Evolutionary conservation across 371 early-diverging fungal species (phyloP).

Genomic region (Umbelopsis sp.): DNA sequence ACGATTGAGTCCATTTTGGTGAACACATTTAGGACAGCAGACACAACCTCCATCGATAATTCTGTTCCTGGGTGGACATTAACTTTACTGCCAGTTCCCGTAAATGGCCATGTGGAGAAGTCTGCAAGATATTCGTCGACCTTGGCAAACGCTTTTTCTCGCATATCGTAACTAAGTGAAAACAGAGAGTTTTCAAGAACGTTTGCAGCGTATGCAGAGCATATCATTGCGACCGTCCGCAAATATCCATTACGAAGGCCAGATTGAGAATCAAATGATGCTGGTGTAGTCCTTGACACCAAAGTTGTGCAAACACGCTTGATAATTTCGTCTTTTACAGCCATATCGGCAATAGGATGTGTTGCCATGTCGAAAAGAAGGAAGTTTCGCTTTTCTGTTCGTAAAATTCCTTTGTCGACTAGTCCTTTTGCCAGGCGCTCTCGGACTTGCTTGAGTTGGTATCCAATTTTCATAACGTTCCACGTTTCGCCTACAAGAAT

Average conservation of each 20-base stretch:
- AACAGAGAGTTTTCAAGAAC: constrained; percentile 93
- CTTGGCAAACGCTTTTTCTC: constrained; percentile 86
- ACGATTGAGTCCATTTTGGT: constrained; percentile 91
- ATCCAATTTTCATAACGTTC: constrained; percentile 95
- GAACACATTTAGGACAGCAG: constrained; percentile 79
- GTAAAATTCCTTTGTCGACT: constrained; percentile 96
- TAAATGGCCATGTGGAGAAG: constrained; percentile 80
- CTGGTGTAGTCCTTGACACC: constrained; percentile 50
- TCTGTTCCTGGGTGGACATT: constrained; percentile 58
- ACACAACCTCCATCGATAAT: constrained; percentile 70
- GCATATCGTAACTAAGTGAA: constrained; percentile 79
- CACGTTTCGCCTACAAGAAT: constrained; percentile 88
- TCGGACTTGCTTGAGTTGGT: constrained; percentile 96
- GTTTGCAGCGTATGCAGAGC: constrained; percentile 94
- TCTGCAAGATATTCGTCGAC: constrained; percentile 91
- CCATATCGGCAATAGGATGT: constrained; percentile 85
- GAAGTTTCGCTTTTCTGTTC: constrained; percentile 94
- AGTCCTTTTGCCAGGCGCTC: constrained; percentile 96
- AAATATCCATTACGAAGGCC: constrained; percentile 56
- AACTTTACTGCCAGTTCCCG: constrained; percentile 62
- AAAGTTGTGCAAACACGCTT: constrained; percentile 80
- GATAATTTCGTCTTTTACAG: constrained; percentile 86
- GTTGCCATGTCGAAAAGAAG: constrained; percentile 97
- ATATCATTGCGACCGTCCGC: constrained; percentile 89
- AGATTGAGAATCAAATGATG: constrained; percentile 45